phyloP scores from a whole-genome alignment of 108 stramenopile genomes.

The Skeletonema potamos region DNA sequence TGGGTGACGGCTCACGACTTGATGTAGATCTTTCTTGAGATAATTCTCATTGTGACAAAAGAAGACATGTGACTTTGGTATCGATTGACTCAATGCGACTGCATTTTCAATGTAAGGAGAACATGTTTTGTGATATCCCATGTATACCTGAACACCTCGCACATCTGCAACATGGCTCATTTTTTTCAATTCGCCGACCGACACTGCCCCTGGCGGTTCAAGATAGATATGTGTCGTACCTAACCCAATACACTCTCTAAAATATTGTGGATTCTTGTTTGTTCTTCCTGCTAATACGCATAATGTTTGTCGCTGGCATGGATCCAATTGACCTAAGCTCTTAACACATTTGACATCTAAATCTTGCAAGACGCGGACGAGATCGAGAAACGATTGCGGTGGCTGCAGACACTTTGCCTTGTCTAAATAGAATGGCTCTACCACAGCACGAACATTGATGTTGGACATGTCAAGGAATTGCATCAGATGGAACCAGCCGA shows the following conservation, averaged over 20 bases:
- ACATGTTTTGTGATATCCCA: conserved; percentile 88
- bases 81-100: conserved; percentile 34
- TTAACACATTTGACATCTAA: conserved; percentile 43
- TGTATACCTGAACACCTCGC: conserved; percentile 54
- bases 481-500: conserved; percentile 84
- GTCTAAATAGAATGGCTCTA: conserved; percentile 69
- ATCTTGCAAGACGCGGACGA: conserved; percentile 26
- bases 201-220: conserved; percentile 83
- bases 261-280: conserved; percentile 66
- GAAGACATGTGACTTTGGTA: conserved; percentile 47
- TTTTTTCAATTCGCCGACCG: conserved; percentile 57
- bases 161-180: conserved; percentile 53
- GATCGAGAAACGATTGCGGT: conserved; percentile 40
- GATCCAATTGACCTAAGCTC: conserved; percentile 42
- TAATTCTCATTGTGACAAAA: conserved; percentile 87
- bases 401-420: conserved; percentile 26
- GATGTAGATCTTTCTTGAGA: conserved; percentile 44
- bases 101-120: conserved; percentile 60
- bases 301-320: conserved; percentile 20
- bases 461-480: conserved; percentile 69
- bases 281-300: conserved; percentile 67
- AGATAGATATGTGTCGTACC: conserved; percentile 67
- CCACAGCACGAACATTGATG: conserved; percentile 50
- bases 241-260: conserved; percentile 54
- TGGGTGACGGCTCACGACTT: conserved; percentile 65